Evolutionary conservation across 2,329 filamentous ascomycete species (phyloP).

Genomic region (Colletotrichum tofieldiae): DNA sequence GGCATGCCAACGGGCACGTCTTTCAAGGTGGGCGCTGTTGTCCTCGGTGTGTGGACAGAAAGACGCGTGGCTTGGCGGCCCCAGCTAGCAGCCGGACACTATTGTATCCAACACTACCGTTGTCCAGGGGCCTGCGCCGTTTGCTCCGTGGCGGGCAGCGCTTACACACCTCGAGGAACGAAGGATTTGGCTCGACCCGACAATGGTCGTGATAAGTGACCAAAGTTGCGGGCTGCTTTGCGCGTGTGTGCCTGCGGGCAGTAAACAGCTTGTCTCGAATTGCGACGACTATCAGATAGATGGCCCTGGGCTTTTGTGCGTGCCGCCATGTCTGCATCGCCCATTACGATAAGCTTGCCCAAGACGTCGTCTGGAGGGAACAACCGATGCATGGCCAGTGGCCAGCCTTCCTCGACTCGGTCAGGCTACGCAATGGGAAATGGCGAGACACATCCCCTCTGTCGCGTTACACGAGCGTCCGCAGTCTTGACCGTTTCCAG

Average conservation of each 20-base stretch:
- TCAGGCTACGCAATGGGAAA: background rate
- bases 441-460: background rate
- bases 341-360: background rate
- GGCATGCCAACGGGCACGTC: background rate
- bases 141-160: conserved; percentile 4
- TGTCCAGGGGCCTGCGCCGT: conserved; percentile 16
- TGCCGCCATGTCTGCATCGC: background rate
- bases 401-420: background rate
- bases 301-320: background rate
- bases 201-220: conserved; percentile 19
- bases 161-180: conserved; percentile 14
- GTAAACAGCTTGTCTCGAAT: conserved; percentile 20
- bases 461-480: conserved; percentile 19
- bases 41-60: background rate
- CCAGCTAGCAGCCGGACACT: conserved; percentile 9
- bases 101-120: conserved; percentile 27
- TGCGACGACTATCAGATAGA: conserved; percentile 7
- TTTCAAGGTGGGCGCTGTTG: background rate
- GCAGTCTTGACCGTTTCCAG: conserved; percentile 12
- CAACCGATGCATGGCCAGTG: background rate
- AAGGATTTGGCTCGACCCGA: conserved; percentile 8
- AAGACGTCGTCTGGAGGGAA: background rate
- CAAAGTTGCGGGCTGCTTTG: conserved; percentile 10
- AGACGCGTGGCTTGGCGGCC: conserved; percentile 31
- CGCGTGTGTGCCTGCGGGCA: background rate